Evolutionary conservation across 768 basidiomycete genomes (phyloP).

Genomic region (Collybiopsis luxurians): DNA sequence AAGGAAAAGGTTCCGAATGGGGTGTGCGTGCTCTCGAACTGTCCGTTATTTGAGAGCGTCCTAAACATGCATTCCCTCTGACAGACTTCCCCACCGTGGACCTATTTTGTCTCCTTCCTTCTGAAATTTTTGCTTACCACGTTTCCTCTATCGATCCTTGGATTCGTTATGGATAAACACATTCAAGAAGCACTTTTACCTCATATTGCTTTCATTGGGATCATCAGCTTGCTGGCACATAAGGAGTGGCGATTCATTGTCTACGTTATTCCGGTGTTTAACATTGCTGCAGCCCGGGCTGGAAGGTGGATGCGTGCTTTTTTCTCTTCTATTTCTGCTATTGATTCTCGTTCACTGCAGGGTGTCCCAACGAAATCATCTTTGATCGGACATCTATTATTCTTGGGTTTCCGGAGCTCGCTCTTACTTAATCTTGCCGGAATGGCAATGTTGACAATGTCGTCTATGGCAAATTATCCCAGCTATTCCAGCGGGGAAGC

Average conservation of each 20-base stretch:
- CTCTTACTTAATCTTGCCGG: constrained; percentile 49
- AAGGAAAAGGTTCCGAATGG: constrained; percentile 90
- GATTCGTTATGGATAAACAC: constrained; percentile 43
- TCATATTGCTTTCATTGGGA: constrained; percentile 47
- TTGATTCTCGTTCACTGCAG: constrained; percentile 24
- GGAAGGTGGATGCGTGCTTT: constrained; percentile 60
- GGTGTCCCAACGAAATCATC: constrained; percentile 46
- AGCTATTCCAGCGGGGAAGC: constrained; percentile 87
- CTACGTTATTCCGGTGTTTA: constrained; percentile 81
- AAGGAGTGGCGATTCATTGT: constrained; percentile 98
- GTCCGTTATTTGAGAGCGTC: not conserved
- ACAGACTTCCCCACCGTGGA: constrained; percentile 66
- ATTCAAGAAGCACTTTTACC: constrained; percentile 52
- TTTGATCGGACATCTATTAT: constrained; percentile 41
- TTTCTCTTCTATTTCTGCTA: not conserved
- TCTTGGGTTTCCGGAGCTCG: constrained; percentile 44
- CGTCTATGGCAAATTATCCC: constrained; percentile 83
- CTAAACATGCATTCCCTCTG: constrained; percentile 6
- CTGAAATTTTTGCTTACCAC: constrained; percentile 76
- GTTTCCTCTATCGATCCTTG: constrained; percentile 58
- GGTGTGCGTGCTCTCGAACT: constrained; percentile 63
- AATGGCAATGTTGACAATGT: constrained; percentile 50
- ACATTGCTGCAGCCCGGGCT: constrained; percentile 73
- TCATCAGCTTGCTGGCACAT: constrained; percentile 80
- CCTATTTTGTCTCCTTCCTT: constrained; percentile 65